Base-by-base conservation (phyloP, 2,329 filamentous ascomycete species). In the Cordyceps tenuipes region DNA sequence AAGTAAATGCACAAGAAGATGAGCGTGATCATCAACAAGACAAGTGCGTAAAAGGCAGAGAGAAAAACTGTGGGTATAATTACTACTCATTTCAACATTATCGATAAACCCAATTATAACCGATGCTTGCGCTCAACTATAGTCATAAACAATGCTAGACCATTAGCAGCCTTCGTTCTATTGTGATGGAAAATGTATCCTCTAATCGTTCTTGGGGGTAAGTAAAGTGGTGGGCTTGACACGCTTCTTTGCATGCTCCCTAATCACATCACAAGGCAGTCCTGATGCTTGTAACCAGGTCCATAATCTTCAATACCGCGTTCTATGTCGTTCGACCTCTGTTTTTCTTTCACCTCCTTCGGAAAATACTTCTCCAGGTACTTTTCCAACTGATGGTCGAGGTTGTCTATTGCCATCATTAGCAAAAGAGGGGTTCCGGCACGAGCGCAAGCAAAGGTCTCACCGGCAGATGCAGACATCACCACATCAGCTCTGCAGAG, bases 351-450 rank as follows among this genome's bases (percentile, higher is more conserved):
- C 43, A 84, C 80, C 68, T 89, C 87, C 57, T 81, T 81, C 1
- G 88, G 86, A 64, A 96, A 95, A 72, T 90, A 91, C 61, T 82
- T 84, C 66, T 86, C 84, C 62, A 95, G 74, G 64, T 89, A 93
- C 29, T 79, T 82, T 56, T 85, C 82, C 23, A 91, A 77, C 6
- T 87, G 78, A 23, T 76, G 73, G 67, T 96, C 90, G 21, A 94
- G 79, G 63, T 89, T 87, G 55, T 84, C 87, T 85, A 43, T 43
- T 17, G 47, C 29, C 29, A 51, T 49, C 41, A 39, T 56, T 46
- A 62, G 59, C 39, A n/a, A 57, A 17, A 53, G 23, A 19, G 36
- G 17, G 44, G 15, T 43, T n/a, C 26, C 26, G 10, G 12, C 36
- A 6, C 13, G 4, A 3, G 48, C 21, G 68, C 79, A 46, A 31